Base-by-base conservation (phyloP, 495 filamentous ascomycete genomes). In the Clohesyomyces aquaticus region DNA sequence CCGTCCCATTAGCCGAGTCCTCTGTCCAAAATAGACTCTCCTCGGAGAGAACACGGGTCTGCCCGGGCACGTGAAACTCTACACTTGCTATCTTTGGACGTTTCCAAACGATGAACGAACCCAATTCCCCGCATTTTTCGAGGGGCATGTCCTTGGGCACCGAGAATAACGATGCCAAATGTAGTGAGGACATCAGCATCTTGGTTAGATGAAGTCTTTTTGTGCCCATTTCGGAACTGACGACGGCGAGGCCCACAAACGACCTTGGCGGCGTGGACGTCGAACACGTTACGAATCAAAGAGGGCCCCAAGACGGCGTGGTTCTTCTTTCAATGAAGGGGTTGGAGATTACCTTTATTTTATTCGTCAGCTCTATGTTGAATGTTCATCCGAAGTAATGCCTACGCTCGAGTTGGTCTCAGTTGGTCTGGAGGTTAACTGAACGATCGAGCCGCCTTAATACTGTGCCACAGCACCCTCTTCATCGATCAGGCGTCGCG, bases 61-160 rank as follows among this genome's bases (percentile, higher is more conserved):
- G 8, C 45, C 45, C 4, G 21, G 8, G 45, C 45, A 47, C 45
- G 21, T 47, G 45, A n/a, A 6, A 8, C n/a, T 8, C n/a, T 18
- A 47, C n/a, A 66, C 19, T 55, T 27, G n/a, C 42, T 54, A 6
- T 45, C 42, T 6, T 26, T 14, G 14, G 32, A n/a, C n/a, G 32
- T 6, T 6, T 38, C 32, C 6, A 38, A 38, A 38, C 6, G 6
- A 14, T 14, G 32, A 14, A 6, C 6, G 32, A 38, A 38, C 32
- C 32, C 32, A 38, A 38, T 6, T 6, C 32, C 32, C 14, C 6
- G 32, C 6, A 6, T 38, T 6, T 14, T 38, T 38, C 32, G 6
- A 38, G 32, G 6, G 32, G 32, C 6, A 38, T 38, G 6, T 38
- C 32, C 32, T 38, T 14, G 32, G 14, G 32, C 14, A 38, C 32